phyloP scores from a whole-genome alignment of 805 yeast species.

The Lipomyces yamanashiensis region DNA sequence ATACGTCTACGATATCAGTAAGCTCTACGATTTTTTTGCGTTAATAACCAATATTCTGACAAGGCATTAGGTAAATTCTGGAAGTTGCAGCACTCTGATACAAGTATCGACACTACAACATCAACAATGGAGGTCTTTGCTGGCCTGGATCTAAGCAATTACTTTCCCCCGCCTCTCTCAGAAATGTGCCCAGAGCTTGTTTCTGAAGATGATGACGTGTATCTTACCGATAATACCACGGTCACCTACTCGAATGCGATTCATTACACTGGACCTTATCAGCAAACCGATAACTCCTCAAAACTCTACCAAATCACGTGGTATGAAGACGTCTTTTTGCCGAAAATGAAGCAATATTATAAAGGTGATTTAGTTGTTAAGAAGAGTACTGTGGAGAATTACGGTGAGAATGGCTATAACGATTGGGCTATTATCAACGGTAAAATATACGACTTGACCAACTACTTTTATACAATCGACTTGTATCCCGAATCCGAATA shows the following conservation, averaged over 20 bases:
- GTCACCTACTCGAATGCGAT: constrained; percentile 40
- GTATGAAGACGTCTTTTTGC: constrained; percentile 47
- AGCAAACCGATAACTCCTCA: constrained; percentile 41
- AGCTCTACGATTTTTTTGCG: neutral
- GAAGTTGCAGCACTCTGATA: constrained; percentile 50
- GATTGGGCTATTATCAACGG: constrained; percentile 45
- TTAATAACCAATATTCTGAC: neutral
- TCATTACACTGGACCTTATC: constrained; percentile 45
- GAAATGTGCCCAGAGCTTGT: constrained; percentile 50
- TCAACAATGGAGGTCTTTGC: constrained; percentile 47
- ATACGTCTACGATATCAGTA: constrained; percentile 49
- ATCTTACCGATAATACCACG: constrained; percentile 44
- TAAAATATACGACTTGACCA: constrained; percentile 48
- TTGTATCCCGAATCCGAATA: constrained; percentile 39
- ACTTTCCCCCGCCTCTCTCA: constrained; percentile 50
- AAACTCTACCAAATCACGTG: constrained; percentile 46
- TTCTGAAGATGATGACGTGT: constrained; percentile 40
- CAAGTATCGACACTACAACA: constrained; percentile 43
- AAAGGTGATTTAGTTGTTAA: constrained; percentile 48
- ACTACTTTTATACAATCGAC: constrained; percentile 45
- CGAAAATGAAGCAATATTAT: constrained; percentile 44
- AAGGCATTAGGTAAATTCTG: constrained; percentile 42
- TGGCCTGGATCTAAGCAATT: constrained; percentile 48
- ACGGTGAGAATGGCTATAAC: constrained; percentile 38
- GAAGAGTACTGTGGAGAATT: constrained; percentile 37